Base-by-base conservation (phyloP, 2,329 filamentous ascomycete genomes). In the Cladosporium phlei region DNA sequence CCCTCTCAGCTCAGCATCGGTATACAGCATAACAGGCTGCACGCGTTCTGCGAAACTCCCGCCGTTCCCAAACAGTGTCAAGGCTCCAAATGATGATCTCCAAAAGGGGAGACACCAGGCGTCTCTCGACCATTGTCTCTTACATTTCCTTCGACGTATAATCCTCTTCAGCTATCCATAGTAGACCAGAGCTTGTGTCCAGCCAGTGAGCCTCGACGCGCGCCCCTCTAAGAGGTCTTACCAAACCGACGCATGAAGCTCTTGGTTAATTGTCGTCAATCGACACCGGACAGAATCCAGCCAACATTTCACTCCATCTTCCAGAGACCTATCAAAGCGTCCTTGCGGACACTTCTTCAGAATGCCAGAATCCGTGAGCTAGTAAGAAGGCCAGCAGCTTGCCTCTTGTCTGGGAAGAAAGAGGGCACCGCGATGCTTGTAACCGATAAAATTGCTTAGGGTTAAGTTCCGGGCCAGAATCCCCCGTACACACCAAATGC, bases 391-490 rank as follows among this genome's bases (percentile, higher is more conserved):
- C 77, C 71, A 76, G 82, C 82, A 82, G 85, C 83, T 78, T 71
- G 73, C 67, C 65, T 76, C 75, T 39, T 46, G 3, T 29, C 27
- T 29, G 8, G 12, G 12, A 9, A 8, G 32, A 24, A 37, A 45
- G 50, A 45, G 47, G 42, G 51, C 53, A 80, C 52, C 59, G 55
- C 52, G 53, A 64, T 46, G 60, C 81, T 59, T 55, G 61, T 51
- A 58, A 82, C 87, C 86, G 85, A 81, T 73, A 68, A 72, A 52
- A 61, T 69, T 73, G 73, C 78, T 86, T 95, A 95, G 90, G 90
- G 90, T 95, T 95, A 95, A 90, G 86, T 90, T 90, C 86, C 88
- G 82, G 84, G 70, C 73, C 69, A 73, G 74, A 74, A 80, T 83
- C 79, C 76, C 78, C 69, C 70, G 32, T 11, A 19, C 46, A 44